phyloP scores from a whole-genome alignment of 2,329 filamentous ascomycete species.

The Verticillium isaacii region DNA sequence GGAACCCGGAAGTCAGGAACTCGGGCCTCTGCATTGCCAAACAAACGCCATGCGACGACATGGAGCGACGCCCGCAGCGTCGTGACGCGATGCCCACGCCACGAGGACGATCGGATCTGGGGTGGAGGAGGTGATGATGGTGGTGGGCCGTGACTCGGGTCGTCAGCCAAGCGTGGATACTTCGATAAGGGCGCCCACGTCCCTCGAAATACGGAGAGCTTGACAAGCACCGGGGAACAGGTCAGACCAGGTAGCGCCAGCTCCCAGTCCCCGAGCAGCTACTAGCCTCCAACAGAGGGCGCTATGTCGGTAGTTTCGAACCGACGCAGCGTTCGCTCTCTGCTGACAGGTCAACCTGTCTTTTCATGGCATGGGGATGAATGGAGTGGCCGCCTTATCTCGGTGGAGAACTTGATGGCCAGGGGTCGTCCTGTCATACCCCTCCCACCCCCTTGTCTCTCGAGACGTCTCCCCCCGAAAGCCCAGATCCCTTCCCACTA shows the following conservation, averaged over 20 bases:
- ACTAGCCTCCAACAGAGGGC: too few relatives aligned
- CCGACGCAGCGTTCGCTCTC: slow-evolving; percentile 3
- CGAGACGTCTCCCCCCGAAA: too few relatives aligned
- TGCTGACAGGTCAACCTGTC: not conserved
- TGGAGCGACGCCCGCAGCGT: not conserved
- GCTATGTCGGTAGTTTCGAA: slow-evolving; percentile 5
- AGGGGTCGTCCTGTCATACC: too few relatives aligned
- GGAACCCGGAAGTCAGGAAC: not conserved
- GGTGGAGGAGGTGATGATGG: too few relatives aligned
- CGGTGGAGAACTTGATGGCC: not conserved
- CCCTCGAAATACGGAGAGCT: not conserved
- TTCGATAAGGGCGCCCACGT: not conserved
- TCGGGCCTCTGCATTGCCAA: not conserved
- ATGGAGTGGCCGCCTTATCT: not conserved
- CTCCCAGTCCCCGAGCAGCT: too few relatives aligned
- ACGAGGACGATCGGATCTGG: not conserved
- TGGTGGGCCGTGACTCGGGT: not conserved
- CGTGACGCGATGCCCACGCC: not conserved
- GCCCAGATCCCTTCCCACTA: too few relatives aligned
- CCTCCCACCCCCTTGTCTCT: too few relatives aligned
- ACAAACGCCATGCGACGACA: not conserved
- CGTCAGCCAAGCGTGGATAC: not conserved
- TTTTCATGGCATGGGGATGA: not conserved
- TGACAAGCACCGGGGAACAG: not conserved
- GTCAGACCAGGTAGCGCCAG: too few relatives aligned